Base-by-base conservation (phyloP, 2,329 filamentous ascomycete species). In the Pestalotiopsis sp. region DNA sequence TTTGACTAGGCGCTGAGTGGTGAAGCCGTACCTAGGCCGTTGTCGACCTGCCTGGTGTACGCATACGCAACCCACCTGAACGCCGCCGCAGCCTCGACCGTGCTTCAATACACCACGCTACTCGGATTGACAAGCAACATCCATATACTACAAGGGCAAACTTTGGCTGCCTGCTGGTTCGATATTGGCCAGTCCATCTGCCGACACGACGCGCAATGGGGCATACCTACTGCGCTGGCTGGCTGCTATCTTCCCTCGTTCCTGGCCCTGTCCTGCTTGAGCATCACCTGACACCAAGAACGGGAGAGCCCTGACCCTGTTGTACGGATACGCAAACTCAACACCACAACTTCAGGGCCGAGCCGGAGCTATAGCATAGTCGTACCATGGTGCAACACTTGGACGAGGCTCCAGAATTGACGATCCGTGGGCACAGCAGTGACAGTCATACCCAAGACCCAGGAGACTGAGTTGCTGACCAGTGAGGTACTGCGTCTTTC, bases 1-100 rank as follows among this genome's bases (percentile, higher is more conserved):
- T 64, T 52, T 24, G 38, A 64, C 22, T 22, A 64, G 61, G 61
- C 61, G 61, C 61, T 64, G 26, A 26, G 61, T 35, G 9, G 17
- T 14, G 26, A 38, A 39, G n/a, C 14, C 38, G 24, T 26, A 26
- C 26, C 26, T 26, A 26, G 4, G 56, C 22, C 24, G 56, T 26
- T 11, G 11, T 26, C 10, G 56, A 13, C 56, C 56, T 26, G 56
- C 56, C 14, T n/a, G 30, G 9, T 35, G 30, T 35, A 35, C 30
- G 30, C 30, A 35, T 22, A 13, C 26, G 20, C 56, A 17, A 22
- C 22, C 56, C 56, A 58, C 26, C 56, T 58, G 48, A 52, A 52
- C 10, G 44, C 17, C 44, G 44, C 44, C 17, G 44, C 5, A 52
- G 44, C 14, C 44, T 52, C 44, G 20, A 52, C 44, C 17, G 3